phyloP scores from a whole-genome alignment of 192 early-diverging fungal genomes.

The Coemansia asiatica region DNA sequence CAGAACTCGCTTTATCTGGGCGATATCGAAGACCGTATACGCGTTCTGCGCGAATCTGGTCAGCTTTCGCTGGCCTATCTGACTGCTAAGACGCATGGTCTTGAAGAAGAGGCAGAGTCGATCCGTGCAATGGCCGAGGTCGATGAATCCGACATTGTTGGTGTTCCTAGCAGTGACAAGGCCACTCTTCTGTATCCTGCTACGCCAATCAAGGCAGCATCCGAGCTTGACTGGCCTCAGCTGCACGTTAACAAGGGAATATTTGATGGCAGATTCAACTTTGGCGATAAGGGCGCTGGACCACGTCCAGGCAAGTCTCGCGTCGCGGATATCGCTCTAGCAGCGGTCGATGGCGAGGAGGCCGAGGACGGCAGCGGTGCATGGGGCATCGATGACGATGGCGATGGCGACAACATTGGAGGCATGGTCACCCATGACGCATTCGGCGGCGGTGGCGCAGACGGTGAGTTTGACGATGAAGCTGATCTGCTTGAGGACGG shows the following conservation, averaged over 20 bases:
- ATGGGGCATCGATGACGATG: slow-evolving; percentile 79
- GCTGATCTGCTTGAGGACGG: slow-evolving; percentile 55
- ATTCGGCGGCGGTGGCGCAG: slow-evolving; percentile 31
- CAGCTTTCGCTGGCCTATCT: slow-evolving; percentile 91
- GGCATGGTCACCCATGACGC: slow-evolving; percentile 17
- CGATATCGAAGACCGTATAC: slow-evolving; percentile 88
- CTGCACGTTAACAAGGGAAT: slow-evolving; percentile 80
- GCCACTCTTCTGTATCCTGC: slow-evolving; percentile 67
- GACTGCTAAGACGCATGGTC: slow-evolving; percentile 86
- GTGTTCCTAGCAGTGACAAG: slow-evolving; percentile 31
- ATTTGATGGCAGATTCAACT: slow-evolving; percentile 75
- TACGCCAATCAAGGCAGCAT: slow-evolving; percentile 67
- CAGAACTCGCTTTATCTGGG: slow-evolving; percentile 92
- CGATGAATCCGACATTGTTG: slow-evolving; percentile 58
- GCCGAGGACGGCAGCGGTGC: slow-evolving; percentile 70
- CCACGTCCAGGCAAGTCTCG: slow-evolving; percentile 52
- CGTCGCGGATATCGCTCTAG: slow-evolving; percentile 61
- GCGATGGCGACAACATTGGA: slow-evolving; percentile 68
- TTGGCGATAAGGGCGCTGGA: slow-evolving; percentile 53
- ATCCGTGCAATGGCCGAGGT: slow-evolving; percentile 78
- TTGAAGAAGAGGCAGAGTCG: slow-evolving; percentile 78
- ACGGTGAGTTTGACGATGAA: slow-evolving; percentile 53
- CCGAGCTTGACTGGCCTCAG: slow-evolving; percentile 91
- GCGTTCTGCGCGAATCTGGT: slow-evolving; percentile 79
- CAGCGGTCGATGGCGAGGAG: slow-evolving; percentile 56